A percentile compares a stretch with the other conserved stretches of the same genome.
These are phyloP conservation scores for Bipolaris oryzae DNA, from an alignment of 2,329 filamentous ascomycete species.

Conservation along the genomic window DNA sequence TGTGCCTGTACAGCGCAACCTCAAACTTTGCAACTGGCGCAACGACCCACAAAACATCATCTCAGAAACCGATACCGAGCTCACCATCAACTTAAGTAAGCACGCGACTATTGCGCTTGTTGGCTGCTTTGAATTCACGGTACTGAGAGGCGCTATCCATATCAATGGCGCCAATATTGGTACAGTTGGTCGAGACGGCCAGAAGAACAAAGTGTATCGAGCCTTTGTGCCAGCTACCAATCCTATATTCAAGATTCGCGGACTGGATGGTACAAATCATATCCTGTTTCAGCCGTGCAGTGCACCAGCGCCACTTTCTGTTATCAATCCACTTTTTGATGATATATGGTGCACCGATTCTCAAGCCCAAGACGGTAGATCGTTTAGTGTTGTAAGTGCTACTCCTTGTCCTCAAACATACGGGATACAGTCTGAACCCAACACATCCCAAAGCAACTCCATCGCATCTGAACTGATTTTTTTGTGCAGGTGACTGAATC, in stretches of 20 bases:
- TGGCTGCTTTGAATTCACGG: constrained; percentile 70
- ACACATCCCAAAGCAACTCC: not conserved
- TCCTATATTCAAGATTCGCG: constrained; percentile 68
- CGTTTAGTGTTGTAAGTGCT: constrained; percentile 33
- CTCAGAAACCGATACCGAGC: constrained; percentile 30
- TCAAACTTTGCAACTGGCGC: constrained; percentile 44
- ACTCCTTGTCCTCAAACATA: not conserved
- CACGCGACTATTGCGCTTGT: constrained; percentile 52
- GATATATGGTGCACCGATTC: constrained; percentile 66
- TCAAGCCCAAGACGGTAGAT: constrained; percentile 15
- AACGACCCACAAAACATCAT: constrained; percentile 29
- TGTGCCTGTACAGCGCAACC: constrained; percentile 21
- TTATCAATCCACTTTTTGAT: constrained; percentile 69
- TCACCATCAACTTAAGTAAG: constrained; percentile 38
- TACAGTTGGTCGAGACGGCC: constrained; percentile 42
- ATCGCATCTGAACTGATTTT: not conserved
- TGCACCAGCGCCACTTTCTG: constrained; percentile 61
- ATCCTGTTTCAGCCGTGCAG: constrained; percentile 56
- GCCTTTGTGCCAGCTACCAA: constrained; percentile 72
- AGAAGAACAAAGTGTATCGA: constrained; percentile 48
- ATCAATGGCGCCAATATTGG: constrained; percentile 69
- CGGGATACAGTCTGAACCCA: not conserved
- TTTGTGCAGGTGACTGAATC: constrained; percentile 35
- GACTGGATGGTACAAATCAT: constrained; percentile 60
- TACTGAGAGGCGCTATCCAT: constrained; percentile 67